phyloP scores from a whole-genome alignment of 352 stramenopile species.

The Globisporangium cylindrosporum region DNA sequence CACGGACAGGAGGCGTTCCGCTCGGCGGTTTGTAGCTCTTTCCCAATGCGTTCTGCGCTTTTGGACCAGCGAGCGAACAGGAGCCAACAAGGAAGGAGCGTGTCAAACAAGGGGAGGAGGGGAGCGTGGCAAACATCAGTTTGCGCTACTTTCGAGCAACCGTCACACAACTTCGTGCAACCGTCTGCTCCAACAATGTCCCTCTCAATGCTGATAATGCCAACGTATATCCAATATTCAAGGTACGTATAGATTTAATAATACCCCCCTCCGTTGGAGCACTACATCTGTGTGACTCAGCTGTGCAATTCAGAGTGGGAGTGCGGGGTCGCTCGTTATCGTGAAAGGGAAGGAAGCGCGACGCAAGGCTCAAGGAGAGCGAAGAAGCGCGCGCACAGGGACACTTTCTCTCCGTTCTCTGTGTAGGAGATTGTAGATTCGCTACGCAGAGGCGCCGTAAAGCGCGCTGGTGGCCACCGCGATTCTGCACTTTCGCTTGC shows the following conservation, averaged over 20 bases:
- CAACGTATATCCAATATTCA: too few species aligned
- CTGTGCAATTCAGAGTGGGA: background rate
- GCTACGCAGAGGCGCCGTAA: background rate
- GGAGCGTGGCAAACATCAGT: background rate
- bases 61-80: conserved; percentile 13
- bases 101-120: conserved; percentile 19
- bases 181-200: too few species aligned
- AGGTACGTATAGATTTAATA: background rate
- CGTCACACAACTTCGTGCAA: background rate
- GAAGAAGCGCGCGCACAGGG: background rate
- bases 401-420: background rate
- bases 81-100: conserved; percentile 1
- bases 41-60: conserved; percentile 3
- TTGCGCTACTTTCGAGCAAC: conserved; percentile 6
- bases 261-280: background rate
- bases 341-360: background rate
- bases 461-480: background rate
- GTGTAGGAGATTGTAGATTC: background rate
- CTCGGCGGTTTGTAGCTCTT: background rate
- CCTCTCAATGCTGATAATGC: too few species aligned
- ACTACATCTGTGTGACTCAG: background rate
- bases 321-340: background rate
- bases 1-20: background rate
- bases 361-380: background rate
- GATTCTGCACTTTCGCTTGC: background rate